Evolutionary conservation across 306 rosid species (phyloP).

Genomic region (Alnus rubra): DNA sequence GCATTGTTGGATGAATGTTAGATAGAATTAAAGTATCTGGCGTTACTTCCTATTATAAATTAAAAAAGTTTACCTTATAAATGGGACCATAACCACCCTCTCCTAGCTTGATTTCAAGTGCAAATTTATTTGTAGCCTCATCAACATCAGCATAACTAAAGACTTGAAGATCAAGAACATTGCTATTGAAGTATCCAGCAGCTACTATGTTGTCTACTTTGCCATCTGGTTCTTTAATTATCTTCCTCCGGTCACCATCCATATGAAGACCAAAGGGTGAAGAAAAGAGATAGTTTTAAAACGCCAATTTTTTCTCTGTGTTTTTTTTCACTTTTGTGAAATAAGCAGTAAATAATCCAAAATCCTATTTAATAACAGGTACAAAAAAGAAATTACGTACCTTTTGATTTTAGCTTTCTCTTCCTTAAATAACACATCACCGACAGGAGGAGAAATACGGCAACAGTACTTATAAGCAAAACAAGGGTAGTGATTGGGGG

Average conservation of each 20-base stretch:
- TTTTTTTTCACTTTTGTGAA: too few species aligned
- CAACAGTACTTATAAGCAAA: not conserved
- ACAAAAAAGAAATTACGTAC: not conserved
- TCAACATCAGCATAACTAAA: constrained; percentile 29
- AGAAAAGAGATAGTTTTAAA: too few species aligned
- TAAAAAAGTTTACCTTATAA: constrained; percentile 30
- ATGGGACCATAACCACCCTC: constrained; percentile 55
- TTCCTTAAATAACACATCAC: not conserved
- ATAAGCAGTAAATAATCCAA: too few species aligned
- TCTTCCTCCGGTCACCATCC: too few species aligned
- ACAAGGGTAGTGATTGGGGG: too few species aligned
- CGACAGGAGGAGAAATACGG: not conserved
- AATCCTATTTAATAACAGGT: too few species aligned
- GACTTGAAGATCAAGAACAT: constrained; percentile 32
- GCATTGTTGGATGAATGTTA: too few species aligned
- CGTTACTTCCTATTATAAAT: too few species aligned
- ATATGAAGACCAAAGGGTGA: too few species aligned
- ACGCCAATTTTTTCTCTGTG: too few species aligned
- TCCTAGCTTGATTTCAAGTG: constrained; percentile 49
- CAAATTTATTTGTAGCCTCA: constrained; percentile 35
- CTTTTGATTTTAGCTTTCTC: constrained; percentile 7
- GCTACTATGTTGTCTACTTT: not conserved
- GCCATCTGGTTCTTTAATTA: not conserved
- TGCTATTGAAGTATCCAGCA: constrained; percentile 26
- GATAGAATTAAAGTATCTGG: too few species aligned